These are phyloP conservation scores for Saturnispora kantuleensis DNA, from an alignment of 805 yeast species.

Conservation along the genomic window DNA sequence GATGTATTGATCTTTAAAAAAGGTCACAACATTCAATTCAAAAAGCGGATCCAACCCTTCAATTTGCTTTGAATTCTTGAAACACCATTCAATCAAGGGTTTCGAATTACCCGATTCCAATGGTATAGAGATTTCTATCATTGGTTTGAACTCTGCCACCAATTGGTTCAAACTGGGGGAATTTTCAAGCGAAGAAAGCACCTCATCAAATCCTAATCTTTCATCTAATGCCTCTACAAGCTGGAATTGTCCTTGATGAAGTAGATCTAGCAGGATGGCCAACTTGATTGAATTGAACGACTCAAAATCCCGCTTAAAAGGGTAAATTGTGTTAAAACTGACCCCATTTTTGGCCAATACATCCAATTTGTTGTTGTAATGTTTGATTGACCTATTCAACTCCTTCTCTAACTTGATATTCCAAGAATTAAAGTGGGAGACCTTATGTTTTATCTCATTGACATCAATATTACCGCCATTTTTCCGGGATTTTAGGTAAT, in stretches of 20 bases:
- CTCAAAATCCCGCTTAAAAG: not conserved
- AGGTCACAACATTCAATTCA: slow-evolving; percentile 1
- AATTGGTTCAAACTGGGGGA: not conserved
- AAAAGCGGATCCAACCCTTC: not conserved
- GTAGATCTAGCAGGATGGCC: slow-evolving; percentile 24
- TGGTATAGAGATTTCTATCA: not conserved
- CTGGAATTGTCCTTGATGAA: slow-evolving; percentile 25
- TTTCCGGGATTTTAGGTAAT: no score
- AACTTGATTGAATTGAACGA: not conserved
- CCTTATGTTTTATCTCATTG: not conserved
- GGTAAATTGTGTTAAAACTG: slow-evolving; percentile 4
- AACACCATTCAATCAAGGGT: slow-evolving; percentile 1
- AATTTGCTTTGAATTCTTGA: not conserved
- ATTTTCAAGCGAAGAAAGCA: not conserved
- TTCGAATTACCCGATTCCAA: not conserved
- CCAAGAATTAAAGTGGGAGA: slow-evolving; percentile 1
- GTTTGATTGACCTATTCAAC: slow-evolving; percentile 16
- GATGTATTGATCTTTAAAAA: no score
- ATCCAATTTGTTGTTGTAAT: slow-evolving; percentile 7
- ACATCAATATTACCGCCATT: not conserved
- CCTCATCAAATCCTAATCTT: not conserved
- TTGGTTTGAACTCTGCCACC: not conserved
- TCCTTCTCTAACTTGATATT: slow-evolving; percentile 10
- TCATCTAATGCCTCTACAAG: slow-evolving; percentile 4
- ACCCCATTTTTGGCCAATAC: not conserved